A percentile compares a stretch with the other conserved stretches of the same genome.
Evolutionary conservation across 1,284 basidiomycete species (phyloP).

Genomic region (Pisolithus thermaeus): DNA sequence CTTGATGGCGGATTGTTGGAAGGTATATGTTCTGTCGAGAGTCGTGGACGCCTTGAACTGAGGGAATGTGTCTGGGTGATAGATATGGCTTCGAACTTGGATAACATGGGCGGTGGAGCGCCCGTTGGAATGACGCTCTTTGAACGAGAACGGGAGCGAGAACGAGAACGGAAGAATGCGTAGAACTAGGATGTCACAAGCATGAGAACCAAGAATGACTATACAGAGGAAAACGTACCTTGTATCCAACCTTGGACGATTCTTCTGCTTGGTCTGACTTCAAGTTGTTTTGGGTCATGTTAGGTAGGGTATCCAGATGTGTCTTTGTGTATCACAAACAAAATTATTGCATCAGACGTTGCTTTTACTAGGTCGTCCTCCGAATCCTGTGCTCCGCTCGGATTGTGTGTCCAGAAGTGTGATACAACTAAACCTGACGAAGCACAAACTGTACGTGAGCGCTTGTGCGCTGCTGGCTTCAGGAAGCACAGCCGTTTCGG

Average conservation of each 20-base stretch:
- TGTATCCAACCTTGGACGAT: slow-evolving; percentile 18
- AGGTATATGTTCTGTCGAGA: slow-evolving; percentile 5
- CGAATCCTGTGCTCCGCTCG: background rate
- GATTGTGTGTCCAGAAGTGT: background rate
- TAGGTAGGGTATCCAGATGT: background rate
- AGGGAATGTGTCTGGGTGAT: slow-evolving; percentile 3
- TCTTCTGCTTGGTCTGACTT: background rate
- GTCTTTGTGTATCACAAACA: background rate
- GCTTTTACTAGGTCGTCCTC: background rate
- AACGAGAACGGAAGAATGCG: slow-evolving; percentile 47
- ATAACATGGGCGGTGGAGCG: slow-evolving; percentile 2
- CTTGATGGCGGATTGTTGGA: slow-evolving; percentile 15
- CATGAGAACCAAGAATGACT: background rate
- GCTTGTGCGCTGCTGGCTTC: background rate
- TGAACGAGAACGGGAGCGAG: slow-evolving; percentile 44
- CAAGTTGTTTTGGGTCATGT: background rate
- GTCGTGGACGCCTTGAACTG: slow-evolving; percentile 17
- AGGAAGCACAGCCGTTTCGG: background rate
- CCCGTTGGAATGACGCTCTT: slow-evolving; percentile 19
- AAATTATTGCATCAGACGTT: background rate
- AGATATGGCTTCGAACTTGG: slow-evolving; percentile 25
- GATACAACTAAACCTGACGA: background rate
- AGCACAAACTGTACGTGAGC: background rate
- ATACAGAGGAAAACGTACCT: slow-evolving; percentile 23
- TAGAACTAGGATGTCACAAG: slow-evolving; percentile 33